Percentiles rank a stretch among this genome's conserved stretches.
Conservation (phyloP, 129 eudicot species). For the Lactuca sativa region DNA sequence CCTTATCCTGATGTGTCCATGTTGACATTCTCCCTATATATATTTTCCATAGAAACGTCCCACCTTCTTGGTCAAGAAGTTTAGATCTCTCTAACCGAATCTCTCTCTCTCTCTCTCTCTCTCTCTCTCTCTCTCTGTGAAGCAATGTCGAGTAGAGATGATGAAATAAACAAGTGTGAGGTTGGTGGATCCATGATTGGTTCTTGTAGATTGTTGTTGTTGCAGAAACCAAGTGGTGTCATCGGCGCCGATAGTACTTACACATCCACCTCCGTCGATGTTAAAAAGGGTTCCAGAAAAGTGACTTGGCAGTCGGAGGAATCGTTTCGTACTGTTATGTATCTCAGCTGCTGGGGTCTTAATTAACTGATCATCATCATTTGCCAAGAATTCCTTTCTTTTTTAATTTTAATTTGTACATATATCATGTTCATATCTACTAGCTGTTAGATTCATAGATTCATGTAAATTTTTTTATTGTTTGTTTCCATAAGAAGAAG, state of each 20-base stretch:
- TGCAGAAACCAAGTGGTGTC: constrained; percentile 11
- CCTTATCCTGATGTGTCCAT: constrained; percentile 40
- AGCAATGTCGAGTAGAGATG: constrained; percentile 11
- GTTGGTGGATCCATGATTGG: constrained; percentile 11
- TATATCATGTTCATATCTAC: constrained; percentile 24
- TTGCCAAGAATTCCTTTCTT: constrained; percentile 5
- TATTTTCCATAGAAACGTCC: constrained; percentile 19
- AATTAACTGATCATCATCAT: constrained; percentile 23
- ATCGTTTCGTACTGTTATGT: constrained; percentile 40
- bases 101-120: constrained; percentile 13
- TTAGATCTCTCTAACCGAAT: neutral
- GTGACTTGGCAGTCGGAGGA: constrained; percentile 26
- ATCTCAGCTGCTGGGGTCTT: constrained; percentile 40
- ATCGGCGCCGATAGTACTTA: neutral
- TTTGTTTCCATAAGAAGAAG: neutral
- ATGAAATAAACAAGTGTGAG: constrained; percentile 17
- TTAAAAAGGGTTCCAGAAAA: constrained; percentile 20
- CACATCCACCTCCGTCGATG: constrained; percentile 13
- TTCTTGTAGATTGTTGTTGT: constrained; percentile 7
- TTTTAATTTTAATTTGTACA: constrained; percentile 20
- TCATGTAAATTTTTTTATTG: neutral
- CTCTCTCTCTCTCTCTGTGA: constrained; percentile 2
- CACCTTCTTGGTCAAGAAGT: constrained; percentile 21
- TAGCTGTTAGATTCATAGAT: neutral
- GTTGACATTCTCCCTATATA: constrained; percentile 19